These are phyloP conservation scores for Saccharum spontaneum DNA, from an alignment of 176 grass and related monocot species.

Conservation along the genomic window DNA sequence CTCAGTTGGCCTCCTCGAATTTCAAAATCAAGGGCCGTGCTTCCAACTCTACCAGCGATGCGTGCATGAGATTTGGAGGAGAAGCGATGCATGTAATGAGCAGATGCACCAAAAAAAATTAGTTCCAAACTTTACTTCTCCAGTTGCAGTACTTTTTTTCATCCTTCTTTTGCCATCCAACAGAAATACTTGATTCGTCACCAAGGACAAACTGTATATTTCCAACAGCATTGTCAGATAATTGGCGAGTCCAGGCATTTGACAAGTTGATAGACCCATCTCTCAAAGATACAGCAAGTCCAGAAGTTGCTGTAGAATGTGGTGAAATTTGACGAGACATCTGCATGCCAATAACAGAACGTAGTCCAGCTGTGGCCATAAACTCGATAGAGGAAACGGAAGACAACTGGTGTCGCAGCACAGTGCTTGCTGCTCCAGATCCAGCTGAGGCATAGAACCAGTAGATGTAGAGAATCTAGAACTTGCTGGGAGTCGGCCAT, in stretches of 20 bases:
- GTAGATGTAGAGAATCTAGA: too few species aligned
- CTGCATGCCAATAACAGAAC: slow-evolving; percentile 70
- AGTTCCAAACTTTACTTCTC: slow-evolving; percentile 94
- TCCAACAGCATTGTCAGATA: slow-evolving; percentile 80
- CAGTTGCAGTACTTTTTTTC: slow-evolving; percentile 81
- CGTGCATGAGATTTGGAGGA: slow-evolving; percentile 88
- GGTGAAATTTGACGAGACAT: slow-evolving; percentile 79
- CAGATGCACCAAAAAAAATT: slow-evolving; percentile 83
- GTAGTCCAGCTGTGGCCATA: slow-evolving; percentile 85
- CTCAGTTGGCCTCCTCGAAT: neutral
- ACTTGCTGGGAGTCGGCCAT: too few species aligned
- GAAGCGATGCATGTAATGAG: slow-evolving; percentile 68
- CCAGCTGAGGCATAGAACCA: slow-evolving; percentile 61
- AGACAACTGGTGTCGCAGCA: slow-evolving; percentile 69
- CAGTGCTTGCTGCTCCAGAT: slow-evolving; percentile 68
- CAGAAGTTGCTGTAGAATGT: slow-evolving; percentile 86
- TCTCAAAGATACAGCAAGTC: slow-evolving; percentile 73
- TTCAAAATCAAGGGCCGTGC: too few species aligned
- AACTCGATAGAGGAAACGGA: slow-evolving; percentile 75
- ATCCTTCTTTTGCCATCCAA: slow-evolving; percentile 95
- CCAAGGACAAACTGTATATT: slow-evolving; percentile 97
- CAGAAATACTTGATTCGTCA: slow-evolving; percentile 76
- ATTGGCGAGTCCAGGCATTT: slow-evolving; percentile 90
- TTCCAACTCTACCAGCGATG: slow-evolving; percentile 79
- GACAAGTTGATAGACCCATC: slow-evolving; percentile 94